Conservation (phyloP, 1,139 yeast species). For the Saccharomyces hybrid region DNA sequence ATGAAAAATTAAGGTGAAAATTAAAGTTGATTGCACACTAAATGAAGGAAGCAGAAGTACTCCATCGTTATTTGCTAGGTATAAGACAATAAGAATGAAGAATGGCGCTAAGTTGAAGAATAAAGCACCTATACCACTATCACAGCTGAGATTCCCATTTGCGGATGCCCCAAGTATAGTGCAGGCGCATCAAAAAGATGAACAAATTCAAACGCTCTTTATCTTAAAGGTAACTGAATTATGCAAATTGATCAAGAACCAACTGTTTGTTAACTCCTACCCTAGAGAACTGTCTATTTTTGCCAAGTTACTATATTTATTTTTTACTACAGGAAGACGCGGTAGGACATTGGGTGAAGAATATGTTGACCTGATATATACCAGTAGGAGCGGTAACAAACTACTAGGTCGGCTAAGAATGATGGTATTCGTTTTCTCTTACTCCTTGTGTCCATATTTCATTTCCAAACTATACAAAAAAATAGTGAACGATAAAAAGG, state of each 20-base stretch:
- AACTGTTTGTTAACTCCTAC: constrained; percentile 57
- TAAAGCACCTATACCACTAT: neutral
- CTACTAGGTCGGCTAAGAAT: constrained; percentile 44
- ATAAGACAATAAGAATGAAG: neutral
- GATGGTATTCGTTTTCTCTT: constrained; percentile 46
- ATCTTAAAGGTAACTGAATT: constrained; percentile 50
- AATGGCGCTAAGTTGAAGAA: neutral
- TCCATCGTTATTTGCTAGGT: neutral
- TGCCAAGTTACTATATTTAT: constrained; percentile 54
- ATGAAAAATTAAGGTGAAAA: neutral
- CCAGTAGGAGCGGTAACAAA: constrained; percentile 42
- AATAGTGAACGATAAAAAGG: constrained; percentile 8
- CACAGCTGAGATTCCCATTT: constrained; percentile 26
- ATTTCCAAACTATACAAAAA: constrained; percentile 30
- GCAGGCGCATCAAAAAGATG: constrained; percentile 84
- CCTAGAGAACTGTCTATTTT: constrained; percentile 55
- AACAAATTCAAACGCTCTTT: constrained; percentile 55
- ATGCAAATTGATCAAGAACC: constrained; percentile 42
- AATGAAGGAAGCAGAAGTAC: neutral
- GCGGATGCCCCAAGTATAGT: constrained; percentile 46
- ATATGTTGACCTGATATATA: constrained; percentile 77
- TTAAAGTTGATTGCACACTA: neutral
- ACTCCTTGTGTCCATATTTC: constrained; percentile 51
- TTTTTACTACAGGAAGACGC: constrained; percentile 66
- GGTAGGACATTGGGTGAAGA: constrained; percentile 89